Evolutionary conservation across 176 grass and related monocot species (phyloP).

Genomic region (Puya raimondii): DNA sequence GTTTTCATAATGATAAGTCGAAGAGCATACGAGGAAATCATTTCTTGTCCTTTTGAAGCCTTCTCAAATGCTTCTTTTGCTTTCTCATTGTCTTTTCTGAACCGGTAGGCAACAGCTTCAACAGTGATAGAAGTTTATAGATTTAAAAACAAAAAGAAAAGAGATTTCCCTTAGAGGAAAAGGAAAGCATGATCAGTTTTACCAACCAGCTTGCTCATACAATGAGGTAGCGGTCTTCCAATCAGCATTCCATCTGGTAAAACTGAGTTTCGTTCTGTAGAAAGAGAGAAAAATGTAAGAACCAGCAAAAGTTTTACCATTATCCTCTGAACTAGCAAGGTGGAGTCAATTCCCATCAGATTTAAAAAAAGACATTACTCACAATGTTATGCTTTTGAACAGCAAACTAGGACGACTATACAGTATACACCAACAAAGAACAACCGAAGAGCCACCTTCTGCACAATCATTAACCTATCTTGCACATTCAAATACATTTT

Average conservation of each 20-base stretch:
- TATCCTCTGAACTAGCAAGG: too few relatives aligned
- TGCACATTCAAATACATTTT: too few relatives aligned
- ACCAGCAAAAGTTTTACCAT: background rate
- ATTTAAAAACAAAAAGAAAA: slow-evolving; percentile 1
- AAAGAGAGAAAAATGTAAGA: background rate
- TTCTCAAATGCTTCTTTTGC: slow-evolving; percentile 99
- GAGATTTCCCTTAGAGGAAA: slow-evolving; percentile 6
- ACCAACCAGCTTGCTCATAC: slow-evolving; percentile 91
- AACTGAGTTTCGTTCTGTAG: slow-evolving; percentile 91
- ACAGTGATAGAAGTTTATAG: slow-evolving; percentile 26
- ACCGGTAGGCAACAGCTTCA: slow-evolving; percentile 82
- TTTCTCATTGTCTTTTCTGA: slow-evolving; percentile 86
- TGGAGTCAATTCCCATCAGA: too few relatives aligned
- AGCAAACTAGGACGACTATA: too few relatives aligned
- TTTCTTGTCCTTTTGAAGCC: slow-evolving; percentile 98
- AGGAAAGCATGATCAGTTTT: slow-evolving; percentile 3
- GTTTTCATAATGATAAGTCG: slow-evolving; percentile 12
- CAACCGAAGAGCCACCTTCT: too few relatives aligned
- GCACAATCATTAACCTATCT: too few relatives aligned
- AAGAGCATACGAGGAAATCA: slow-evolving; percentile 89
- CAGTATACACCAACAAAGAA: too few relatives aligned
- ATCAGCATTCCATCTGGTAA: slow-evolving; percentile 93
- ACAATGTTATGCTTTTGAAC: too few relatives aligned
- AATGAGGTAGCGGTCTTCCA: slow-evolving; percentile 85
- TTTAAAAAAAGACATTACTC: too few relatives aligned